Evolutionary conservation across 495 filamentous ascomycete species (phyloP).

Genomic region (Hyaloscypha bicolor): DNA sequence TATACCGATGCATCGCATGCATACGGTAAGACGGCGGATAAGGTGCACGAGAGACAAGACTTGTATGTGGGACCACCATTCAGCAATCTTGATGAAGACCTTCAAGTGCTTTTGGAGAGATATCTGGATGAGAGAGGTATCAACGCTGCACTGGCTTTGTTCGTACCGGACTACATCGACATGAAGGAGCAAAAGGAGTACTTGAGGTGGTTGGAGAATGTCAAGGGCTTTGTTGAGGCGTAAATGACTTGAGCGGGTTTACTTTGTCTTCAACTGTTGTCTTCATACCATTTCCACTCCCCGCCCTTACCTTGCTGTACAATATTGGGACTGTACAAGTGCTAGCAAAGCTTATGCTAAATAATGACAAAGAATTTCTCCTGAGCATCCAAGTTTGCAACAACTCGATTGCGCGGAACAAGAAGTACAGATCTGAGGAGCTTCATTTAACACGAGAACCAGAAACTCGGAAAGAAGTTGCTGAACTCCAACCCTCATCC

Average conservation of each 20-base stretch:
- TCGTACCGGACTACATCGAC: slow-evolving; percentile 95
- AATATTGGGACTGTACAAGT: slow-evolving; percentile 16
- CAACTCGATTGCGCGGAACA: too few relatives aligned
- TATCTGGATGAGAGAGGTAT: slow-evolving; percentile 95
- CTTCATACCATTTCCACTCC: slow-evolving; percentile 33
- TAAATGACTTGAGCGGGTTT: slow-evolving; percentile 42
- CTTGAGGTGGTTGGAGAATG: slow-evolving; percentile 80
- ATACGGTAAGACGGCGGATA: slow-evolving; percentile 47
- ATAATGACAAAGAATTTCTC: slow-evolving; percentile 23
- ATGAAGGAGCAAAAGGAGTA: slow-evolving; percentile 99
- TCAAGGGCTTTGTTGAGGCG: slow-evolving; percentile 76
- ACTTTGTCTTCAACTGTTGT: slow-evolving; percentile 26
- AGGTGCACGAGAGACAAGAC: slow-evolving; percentile 58
- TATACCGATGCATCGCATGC: slow-evolving; percentile 75
- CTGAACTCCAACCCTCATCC: neutral
- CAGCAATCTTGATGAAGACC: slow-evolving; percentile 90
- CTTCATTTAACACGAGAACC: neutral
- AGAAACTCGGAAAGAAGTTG: neutral
- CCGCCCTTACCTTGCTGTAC: slow-evolving; percentile 19
- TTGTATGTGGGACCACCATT: slow-evolving; percentile 93
- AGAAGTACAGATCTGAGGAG: neutral
- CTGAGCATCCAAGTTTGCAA: neutral
- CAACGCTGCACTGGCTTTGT: slow-evolving; percentile 82
- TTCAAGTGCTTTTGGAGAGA: slow-evolving; percentile 87
- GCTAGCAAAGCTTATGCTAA: slow-evolving; percentile 11